phyloP scores from a whole-genome alignment of 2,329 filamentous ascomycete genomes.

The Colletotrichum sp. region DNA sequence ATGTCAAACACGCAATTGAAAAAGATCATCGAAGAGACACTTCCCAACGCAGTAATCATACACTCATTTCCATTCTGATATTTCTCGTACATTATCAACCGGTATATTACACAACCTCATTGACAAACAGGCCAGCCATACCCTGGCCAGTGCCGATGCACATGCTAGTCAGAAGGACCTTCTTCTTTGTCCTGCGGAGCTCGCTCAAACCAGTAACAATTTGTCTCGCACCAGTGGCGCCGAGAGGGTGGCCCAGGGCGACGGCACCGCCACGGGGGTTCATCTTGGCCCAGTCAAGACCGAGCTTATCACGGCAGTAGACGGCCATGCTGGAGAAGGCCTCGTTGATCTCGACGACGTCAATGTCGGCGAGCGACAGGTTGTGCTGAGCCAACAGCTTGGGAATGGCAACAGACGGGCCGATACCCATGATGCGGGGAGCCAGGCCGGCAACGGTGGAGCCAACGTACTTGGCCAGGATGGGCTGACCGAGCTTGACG shows the following conservation, averaged over 20 bases:
- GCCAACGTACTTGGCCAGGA: constrained; percentile 93
- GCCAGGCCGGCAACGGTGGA: constrained; percentile 89
- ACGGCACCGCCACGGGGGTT: constrained; percentile 84
- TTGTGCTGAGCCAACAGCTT: constrained; percentile 87
- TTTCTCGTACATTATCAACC: neutral
- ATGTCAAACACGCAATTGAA: neutral
- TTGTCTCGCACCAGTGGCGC: constrained; percentile 77
- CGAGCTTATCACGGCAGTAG: constrained; percentile 80
- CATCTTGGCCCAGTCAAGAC: constrained; percentile 76
- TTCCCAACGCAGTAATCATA: neutral
- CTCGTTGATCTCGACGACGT: constrained; percentile 95
- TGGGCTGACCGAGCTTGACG: constrained; percentile 84
- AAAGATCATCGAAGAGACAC: neutral
- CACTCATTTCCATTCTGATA: neutral
- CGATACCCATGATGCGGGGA: constrained; percentile 96
- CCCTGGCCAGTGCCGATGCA: constrained; percentile 76
- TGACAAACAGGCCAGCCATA: constrained; percentile 71
- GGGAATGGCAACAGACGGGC: constrained; percentile 73
- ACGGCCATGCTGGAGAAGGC: constrained; percentile 98
- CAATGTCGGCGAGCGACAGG: constrained; percentile 80
- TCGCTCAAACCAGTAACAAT: constrained; percentile 92
- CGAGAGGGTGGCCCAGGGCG: constrained; percentile 83
- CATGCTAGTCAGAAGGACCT: constrained; percentile 92
- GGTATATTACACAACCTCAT: constrained; percentile 44
- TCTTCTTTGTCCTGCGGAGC: constrained; percentile 83